Base-by-base conservation (phyloP, 306 rosid species). In the Neltuma alba region DNA sequence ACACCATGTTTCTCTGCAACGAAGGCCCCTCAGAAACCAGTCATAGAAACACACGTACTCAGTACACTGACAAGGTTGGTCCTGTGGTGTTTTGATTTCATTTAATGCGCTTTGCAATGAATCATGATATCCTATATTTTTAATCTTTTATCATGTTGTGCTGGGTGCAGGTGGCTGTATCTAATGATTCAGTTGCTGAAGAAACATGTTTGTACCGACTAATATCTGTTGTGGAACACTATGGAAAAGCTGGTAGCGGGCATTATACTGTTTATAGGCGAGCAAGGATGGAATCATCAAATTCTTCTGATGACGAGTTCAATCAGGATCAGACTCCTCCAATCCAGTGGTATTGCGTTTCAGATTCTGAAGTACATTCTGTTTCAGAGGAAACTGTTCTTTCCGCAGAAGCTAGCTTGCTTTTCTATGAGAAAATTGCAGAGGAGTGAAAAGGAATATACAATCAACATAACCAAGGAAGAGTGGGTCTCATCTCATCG, bases 201-300 rank as follows among this genome's bases (percentile, higher is more conserved):
- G 85, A 86, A 81, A 54, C 87, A 47, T 84, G 87, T 75, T 83
- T 88, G 62, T 91, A 95, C 77, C 90, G 33, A 75, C 90, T 95
- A 63, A 96, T 89, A 87, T 88, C 98, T 58, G 92, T 87, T 20
- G 98, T 93, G 81, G 94, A 91, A 81, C 98, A 95, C 83, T 91
- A 86, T 70, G 99, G 98, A 80, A 84, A 74, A 81, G 89, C 94
- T 5, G 97, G 97, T 37, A 81, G 93, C 2, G 98, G 99, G 75
- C 99, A 95, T 89, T 95, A 95, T 87, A 95, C 91, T n/a, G 94
- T 92, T 70, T 91, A 91, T 81, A 90, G 97, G 86, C 79, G 94
- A 42, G 86, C 54, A 73, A 79, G 79, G 72, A 75, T 64, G 71
- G 75, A 87, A 73, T 73, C 86, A 30, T 67, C 67, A 21, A 79